Base-by-base conservation (phyloP, 2,329 filamentous ascomycete species). In the Claviceps humidiphila region DNA sequence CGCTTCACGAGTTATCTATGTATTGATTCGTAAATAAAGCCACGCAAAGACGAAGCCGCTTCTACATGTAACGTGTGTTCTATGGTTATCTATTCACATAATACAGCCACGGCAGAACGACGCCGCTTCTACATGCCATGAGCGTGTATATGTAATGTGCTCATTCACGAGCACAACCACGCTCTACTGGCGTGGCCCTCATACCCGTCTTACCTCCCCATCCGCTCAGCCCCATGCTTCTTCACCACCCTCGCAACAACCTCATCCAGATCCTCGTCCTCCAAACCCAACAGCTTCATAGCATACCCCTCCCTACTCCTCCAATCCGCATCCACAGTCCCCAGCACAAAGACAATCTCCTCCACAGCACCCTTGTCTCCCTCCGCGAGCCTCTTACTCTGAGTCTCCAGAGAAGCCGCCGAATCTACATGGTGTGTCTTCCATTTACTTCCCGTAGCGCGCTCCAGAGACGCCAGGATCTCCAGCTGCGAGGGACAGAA, bases 321-420 rank as follows among this genome's bases (percentile, higher is more conserved):
- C 74, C 74, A 77, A 52, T 76, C 70, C 0, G 73, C 73, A 45
- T 76, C 69, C 0, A 75, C 54, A 0, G 70, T 66, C 1, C 74
- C 73, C 1, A 76, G 60, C 38, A 72, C 74, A 55, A 74, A 77
- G 2, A 76, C 74, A 55, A 76, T 64, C 45, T 75, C 69, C 59
- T 75, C 71, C 37, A 72, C 60, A 0, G 71, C 68, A 1, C 61
- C 61, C 16, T 54, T 56, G 37, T 73, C 63, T 0, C 67, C 73
- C 0, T 58, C 61, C 14, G 72, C 65, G n/a, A 66, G 67, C 52
- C 62, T 62, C 6, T 55, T 56, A 59, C 68, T 70, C 48, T 70
- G 59, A 43, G 66, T 59, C 26, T 61, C 58, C 11, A 77, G 64
- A 44, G 69, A 75, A 0, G 59, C 58, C 9, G 70, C 66, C 0